These are phyloP conservation scores for Breynia disticha DNA, from an alignment of 441 rosid species.

Conservation along the genomic window DNA sequence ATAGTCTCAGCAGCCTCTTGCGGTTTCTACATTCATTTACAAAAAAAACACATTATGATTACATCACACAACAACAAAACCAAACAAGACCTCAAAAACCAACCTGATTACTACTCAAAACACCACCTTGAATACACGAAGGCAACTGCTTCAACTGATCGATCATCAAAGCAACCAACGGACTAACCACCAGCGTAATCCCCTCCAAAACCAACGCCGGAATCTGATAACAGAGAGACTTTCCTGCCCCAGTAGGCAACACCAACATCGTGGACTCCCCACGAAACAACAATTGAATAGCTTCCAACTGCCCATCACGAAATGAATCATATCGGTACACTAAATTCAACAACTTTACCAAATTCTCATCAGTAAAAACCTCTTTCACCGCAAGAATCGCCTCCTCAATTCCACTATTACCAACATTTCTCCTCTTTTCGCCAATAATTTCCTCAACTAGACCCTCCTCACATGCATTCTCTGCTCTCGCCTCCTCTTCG, in stretches of 20 bases:
- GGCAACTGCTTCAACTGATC: slow-evolving; percentile 92
- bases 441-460: slow-evolving; percentile 29
- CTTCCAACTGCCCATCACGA: slow-evolving; percentile 74
- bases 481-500: slow-evolving; percentile 15
- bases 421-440: slow-evolving; percentile 19
- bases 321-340: slow-evolving; percentile 70
- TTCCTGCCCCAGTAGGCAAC: slow-evolving; percentile 89
- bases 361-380: slow-evolving; percentile 57
- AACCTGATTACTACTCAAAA: slow-evolving; percentile 83
- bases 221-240: slow-evolving; percentile 85
- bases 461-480: slow-evolving; percentile 31
- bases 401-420: slow-evolving; percentile 28
- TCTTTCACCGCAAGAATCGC: slow-evolving; percentile 38
- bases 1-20: slow-evolving; percentile 70
- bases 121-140: slow-evolving; percentile 49
- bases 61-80: slow-evolving; percentile 8
- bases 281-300: slow-evolving; percentile 55
- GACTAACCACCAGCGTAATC: slow-evolving; percentile 78
- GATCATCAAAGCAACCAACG: slow-evolving; percentile 86
- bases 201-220: slow-evolving; percentile 79
- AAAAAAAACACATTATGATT: neutral
- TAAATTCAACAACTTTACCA: slow-evolving; percentile 52
- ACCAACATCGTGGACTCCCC: slow-evolving; percentile 73
- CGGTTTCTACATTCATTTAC: slow-evolving; percentile 35
- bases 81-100: slow-evolving; percentile 12